A percentile compares a stretch with the other conserved stretches of the same genome.
Conservation (phyloP, 805 yeast genomes). For the Teunomyces barrocoloradensis region DNA sequence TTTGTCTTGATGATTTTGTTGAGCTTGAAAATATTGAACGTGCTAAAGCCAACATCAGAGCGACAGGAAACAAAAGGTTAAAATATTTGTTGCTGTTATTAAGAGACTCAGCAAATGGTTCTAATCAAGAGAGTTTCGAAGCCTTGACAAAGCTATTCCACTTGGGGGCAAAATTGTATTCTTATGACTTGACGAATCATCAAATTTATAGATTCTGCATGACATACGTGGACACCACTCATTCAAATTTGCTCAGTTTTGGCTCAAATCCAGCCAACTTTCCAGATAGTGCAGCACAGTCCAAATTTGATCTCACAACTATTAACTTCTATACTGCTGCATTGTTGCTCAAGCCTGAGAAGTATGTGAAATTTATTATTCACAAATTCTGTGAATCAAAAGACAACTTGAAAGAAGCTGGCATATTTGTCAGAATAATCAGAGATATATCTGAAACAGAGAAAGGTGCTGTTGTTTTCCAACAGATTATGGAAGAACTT, state of each 20-base stretch:
- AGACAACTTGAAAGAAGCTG: conserved; percentile 24
- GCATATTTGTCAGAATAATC: conserved; percentile 27
- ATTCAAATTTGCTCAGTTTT: conserved; percentile 18
- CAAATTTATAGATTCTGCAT: conserved; percentile 29
- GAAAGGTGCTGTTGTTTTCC: conserved; percentile 18
- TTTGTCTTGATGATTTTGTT: conserved; percentile 35
- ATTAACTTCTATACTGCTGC: conserved; percentile 36
- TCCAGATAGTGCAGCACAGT: conserved; percentile 11
- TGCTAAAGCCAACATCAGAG: conserved; percentile 12
- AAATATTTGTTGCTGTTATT: conserved; percentile 28
- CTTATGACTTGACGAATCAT: conserved; percentile 16
- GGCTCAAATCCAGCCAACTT: conserved; percentile 7
- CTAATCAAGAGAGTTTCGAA: conserved; percentile 34
- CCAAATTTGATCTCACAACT: conserved; percentile 20
- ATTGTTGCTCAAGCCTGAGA: conserved; percentile 31
- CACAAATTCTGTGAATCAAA: conserved; percentile 19
- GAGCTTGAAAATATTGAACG: conserved; percentile 24
- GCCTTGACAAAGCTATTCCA: conserved; percentile 34
- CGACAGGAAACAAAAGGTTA: conserved; percentile 33
- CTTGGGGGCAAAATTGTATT: conserved; percentile 32
- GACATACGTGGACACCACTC: conserved; percentile 31
- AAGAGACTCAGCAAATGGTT: conserved; percentile 24
- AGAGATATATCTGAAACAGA: conserved; percentile 29
- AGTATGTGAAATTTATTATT: conserved; percentile 24
- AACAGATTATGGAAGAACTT: conserved; percentile 22